Evolutionary conservation across 2,329 filamentous ascomycete species (phyloP).

Genomic region (Ploettnerulaceae sp.): DNA sequence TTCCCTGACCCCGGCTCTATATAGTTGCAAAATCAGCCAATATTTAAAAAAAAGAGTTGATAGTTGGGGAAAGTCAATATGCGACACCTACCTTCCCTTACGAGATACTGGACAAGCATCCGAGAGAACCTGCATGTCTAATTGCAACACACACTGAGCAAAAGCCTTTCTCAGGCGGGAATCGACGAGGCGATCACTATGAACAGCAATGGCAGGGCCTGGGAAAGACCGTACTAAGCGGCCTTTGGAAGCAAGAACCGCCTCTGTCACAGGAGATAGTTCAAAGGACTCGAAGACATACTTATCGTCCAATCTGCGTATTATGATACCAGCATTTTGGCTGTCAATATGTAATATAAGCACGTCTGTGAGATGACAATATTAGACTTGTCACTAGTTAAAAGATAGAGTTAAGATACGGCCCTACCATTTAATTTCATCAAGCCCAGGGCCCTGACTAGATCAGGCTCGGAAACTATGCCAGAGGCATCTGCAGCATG

Average conservation of each 20-base stretch:
- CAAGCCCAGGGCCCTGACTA: too few species aligned
- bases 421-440: too few species aligned
- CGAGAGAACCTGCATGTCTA: conserved; percentile 36
- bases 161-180: conserved; percentile 24
- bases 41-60: not conserved
- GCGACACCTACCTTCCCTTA: not conserved
- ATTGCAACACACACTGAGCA: conserved; percentile 16
- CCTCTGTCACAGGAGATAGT: conserved; percentile 38
- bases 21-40: not conserved
- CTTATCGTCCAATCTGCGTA: conserved; percentile 28
- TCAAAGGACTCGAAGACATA: conserved; percentile 42
- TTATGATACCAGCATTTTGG: conserved; percentile 44
- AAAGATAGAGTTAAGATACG: too few species aligned
- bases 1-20: not conserved
- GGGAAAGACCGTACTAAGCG: conserved; percentile 41
- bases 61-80: not conserved
- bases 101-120: conserved; percentile 35
- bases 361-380: not conserved
- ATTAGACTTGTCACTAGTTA: not conserved
- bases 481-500: too few species aligned
- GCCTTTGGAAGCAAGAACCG: conserved; percentile 36
- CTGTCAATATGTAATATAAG: conserved; percentile 34
- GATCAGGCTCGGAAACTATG: not conserved
- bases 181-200: conserved; percentile 22
- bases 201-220: conserved; percentile 35